Base-by-base conservation (phyloP, 2,329 filamentous ascomycete species). In the Fusarium buxicola region DNA sequence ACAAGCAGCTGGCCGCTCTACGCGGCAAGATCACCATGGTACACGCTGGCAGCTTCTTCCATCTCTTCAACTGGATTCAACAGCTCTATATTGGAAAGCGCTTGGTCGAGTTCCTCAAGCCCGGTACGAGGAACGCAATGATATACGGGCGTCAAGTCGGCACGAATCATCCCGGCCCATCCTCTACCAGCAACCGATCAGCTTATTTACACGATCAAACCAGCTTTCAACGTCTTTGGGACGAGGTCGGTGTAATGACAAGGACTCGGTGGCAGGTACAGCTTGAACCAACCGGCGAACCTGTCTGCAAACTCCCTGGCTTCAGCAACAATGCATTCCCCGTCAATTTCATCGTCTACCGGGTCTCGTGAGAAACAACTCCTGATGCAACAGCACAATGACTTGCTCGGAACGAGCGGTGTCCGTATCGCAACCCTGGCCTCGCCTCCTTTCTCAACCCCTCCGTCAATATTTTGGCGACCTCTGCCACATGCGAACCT, bases 111-210 rank as follows among this genome's bases (percentile, higher is more conserved):
- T 79, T 84, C 41, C 69, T 84, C 15, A 76, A 78, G 63, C 74
- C 77, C 1, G 78, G 78, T 1, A 80, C 78, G 9, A 75, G 65
- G 28, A 77, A 81, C 41, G 79, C 73, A 11, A 72, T 84, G 66
- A 79, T 87, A 27, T 80, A 84, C 48, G 84, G 84, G 28, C 77
- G 80, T 11, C 83, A 86, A 28, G 76, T 84, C 27, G 82, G 83
- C 34, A 77, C 74, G 12, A 51, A 68, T 54, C 53, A 70, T 53
- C 58, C 72, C 30, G 58, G 73, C 46, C 58, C 63, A 12, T 47
- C 60, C 7, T 52, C 65, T 7, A 62, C 57, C 15, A 58, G 59
- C 45, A 53, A 57, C 25, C 65, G 63, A 55, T 73, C 72, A 15
- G 73, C 75, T 8, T 85, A 80, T 60, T 71, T 84, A 2, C 84